Evolutionary conservation across 441 rosid genomes (phyloP).

Genomic region (Arabidopsis lyrata): DNA sequence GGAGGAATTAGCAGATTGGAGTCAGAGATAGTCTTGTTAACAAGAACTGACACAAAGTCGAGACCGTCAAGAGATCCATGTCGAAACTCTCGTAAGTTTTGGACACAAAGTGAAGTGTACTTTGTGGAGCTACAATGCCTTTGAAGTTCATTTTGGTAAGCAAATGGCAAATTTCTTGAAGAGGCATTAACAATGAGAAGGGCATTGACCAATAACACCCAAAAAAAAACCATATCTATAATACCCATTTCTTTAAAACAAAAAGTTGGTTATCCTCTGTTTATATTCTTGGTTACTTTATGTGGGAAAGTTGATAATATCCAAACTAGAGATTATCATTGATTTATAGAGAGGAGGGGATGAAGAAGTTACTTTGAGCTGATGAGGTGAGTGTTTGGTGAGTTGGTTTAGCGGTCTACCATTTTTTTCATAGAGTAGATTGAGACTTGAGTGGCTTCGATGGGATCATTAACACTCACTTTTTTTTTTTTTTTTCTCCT

Average conservation of each 20-base stretch:
- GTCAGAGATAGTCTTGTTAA: constrained; percentile 66
- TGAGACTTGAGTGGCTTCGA: constrained; percentile 39
- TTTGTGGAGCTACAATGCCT: constrained; percentile 57
- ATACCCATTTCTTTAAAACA: constrained; percentile 2
- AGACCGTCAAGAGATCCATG: constrained; percentile 30
- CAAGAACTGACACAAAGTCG: constrained; percentile 54
- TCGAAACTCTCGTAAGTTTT: constrained; percentile 47
- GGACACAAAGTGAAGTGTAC: constrained; percentile 65
- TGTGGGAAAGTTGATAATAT: constrained; percentile 14
- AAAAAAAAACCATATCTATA: constrained; percentile 17
- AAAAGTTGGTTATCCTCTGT: background rate
- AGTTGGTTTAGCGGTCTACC: constrained; percentile 43
- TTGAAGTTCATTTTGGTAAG: constrained; percentile 45
- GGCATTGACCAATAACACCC: constrained; percentile 28
- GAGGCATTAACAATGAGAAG: constrained; percentile 32
- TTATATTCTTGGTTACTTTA: constrained; percentile 24
- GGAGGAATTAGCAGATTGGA: constrained; percentile 41
- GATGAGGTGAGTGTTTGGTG: constrained; percentile 40
- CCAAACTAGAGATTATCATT: constrained; percentile 4
- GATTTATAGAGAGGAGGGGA: constrained; percentile 35
- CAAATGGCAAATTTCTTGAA: constrained; percentile 30
- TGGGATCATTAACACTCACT: background rate
- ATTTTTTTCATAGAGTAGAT: constrained; percentile 36
- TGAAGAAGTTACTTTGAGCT: background rate
- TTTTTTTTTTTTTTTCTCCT: background rate